Conservation (phyloP, 1,284 basidiomycete species). For the Inonotus hispidus region DNA sequence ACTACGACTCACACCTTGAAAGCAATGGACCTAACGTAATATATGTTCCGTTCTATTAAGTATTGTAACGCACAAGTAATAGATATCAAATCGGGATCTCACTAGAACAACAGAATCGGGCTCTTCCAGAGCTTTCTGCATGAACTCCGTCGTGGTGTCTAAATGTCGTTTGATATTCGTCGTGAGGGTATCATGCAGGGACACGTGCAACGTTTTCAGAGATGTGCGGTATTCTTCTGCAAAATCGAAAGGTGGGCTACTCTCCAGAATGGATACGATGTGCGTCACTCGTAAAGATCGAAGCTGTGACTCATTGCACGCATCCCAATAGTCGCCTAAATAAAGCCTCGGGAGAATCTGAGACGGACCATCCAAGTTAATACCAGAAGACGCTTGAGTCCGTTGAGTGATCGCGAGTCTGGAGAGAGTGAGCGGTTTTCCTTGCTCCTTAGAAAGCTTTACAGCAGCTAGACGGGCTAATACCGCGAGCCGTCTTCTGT, state of each 20-base stretch:
- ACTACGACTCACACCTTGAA: slow-evolving; percentile 76
- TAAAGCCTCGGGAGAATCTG: slow-evolving; percentile 58
- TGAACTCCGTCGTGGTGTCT: slow-evolving; percentile 35
- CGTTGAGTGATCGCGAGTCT: neutral
- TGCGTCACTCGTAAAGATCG: slow-evolving; percentile 35
- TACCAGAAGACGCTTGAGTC: neutral
- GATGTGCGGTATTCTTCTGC: slow-evolving; percentile 24
- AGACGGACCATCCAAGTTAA: slow-evolving; percentile 18
- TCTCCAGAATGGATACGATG: slow-evolving; percentile 34
- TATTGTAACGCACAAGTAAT: neutral
- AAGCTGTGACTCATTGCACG: slow-evolving; percentile 42
- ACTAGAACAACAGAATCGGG: slow-evolving; percentile 56
- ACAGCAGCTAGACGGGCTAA: slow-evolving; percentile 3
- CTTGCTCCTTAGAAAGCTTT: slow-evolving; percentile 4
- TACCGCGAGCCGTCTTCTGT: neutral
- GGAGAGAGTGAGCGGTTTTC: neutral
- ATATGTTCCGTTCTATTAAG: neutral
- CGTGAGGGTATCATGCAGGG: slow-evolving; percentile 28
- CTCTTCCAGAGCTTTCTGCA: slow-evolving; percentile 33
- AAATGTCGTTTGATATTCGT: slow-evolving; percentile 32
- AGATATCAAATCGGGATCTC: slow-evolving; percentile 22
- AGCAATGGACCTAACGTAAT: slow-evolving; percentile 76
- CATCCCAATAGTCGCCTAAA: slow-evolving; percentile 57
- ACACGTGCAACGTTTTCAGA: slow-evolving; percentile 31
- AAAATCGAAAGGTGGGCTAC: slow-evolving; percentile 33